Percentiles rank a stretch among this genome's conserved stretches.
These are phyloP conservation scores for Aaosphaeria arxii DNA, from an alignment of 2,329 filamentous ascomycete genomes.

Conservation along the genomic window DNA sequence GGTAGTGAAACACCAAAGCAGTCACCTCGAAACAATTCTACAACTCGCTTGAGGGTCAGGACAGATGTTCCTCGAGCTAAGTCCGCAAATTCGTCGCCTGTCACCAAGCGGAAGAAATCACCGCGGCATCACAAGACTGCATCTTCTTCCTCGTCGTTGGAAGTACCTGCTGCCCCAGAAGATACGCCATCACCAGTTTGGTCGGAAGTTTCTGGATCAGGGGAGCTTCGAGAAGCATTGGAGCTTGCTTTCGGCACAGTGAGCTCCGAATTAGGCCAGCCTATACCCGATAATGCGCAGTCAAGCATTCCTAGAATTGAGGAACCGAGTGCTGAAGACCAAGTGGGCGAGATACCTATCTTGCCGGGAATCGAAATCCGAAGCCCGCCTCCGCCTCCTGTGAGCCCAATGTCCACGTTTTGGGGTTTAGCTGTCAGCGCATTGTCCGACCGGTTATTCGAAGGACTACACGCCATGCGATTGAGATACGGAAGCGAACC, in stretches of 20 bases:
- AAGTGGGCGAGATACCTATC: constrained; percentile 18
- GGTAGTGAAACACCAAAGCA: no score
- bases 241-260: constrained; percentile 9
- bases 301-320: constrained; percentile 11
- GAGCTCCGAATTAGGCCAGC: background rate
- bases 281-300: background rate
- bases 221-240: constrained; percentile 18
- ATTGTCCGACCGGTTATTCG: constrained; percentile 14
- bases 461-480: constrained; percentile 17
- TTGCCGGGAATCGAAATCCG: constrained; percentile 20
- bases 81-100: constrained; percentile 21
- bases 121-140: constrained; percentile 7
- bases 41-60: constrained; percentile 12
- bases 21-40: no score
- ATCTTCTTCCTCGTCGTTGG: constrained; percentile 9
- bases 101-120: constrained; percentile 11
- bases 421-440: constrained; percentile 20
- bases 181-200: constrained; percentile 9
- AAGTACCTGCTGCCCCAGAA: constrained; percentile 1
- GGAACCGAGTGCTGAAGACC: constrained; percentile 7
- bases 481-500: constrained; percentile 28
- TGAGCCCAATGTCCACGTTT: constrained; percentile 13
- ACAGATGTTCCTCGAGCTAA: constrained; percentile 16
- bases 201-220: constrained; percentile 15
- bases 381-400: constrained; percentile 5